phyloP scores from a whole-genome alignment of 495 filamentous ascomycete genomes.

The Stereocaulon alpinum region DNA sequence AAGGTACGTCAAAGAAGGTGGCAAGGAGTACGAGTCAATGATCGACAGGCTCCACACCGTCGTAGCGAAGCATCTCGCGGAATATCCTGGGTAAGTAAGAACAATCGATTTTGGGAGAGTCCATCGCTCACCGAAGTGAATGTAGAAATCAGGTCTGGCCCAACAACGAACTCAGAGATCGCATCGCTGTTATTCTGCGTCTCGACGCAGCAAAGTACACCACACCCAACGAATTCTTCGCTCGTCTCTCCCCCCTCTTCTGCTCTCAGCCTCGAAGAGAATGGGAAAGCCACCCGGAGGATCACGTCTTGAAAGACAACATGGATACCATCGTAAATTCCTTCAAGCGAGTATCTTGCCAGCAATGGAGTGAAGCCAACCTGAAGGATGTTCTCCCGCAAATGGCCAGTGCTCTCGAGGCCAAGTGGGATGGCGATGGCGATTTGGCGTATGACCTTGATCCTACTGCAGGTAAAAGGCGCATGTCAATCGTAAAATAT shows the following conservation, averaged over 20 bases:
- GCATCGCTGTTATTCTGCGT: constrained; percentile 43
- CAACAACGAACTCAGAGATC: constrained; percentile 26
- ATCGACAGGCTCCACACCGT: constrained; percentile 33
- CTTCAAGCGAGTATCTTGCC: constrained; percentile 14
- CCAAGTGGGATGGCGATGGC: background rate
- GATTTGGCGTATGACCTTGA: constrained; percentile 3
- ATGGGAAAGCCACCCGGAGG: background rate
- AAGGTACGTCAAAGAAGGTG: constrained; percentile 29
- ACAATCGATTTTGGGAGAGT: background rate
- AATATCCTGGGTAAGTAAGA: constrained; percentile 27
- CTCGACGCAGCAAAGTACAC: constrained; percentile 54
- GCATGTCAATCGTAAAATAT: constrained; percentile 39
- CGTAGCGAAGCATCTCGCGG: constrained; percentile 24
- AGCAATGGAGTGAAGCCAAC: constrained; percentile 15
- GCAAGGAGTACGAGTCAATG: constrained; percentile 39
- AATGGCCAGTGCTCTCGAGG: background rate
- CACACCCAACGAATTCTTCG: constrained; percentile 44
- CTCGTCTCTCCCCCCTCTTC: constrained; percentile 56
- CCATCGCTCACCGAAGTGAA: background rate
- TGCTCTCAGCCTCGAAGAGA: constrained; percentile 28
- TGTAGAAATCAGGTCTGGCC: constrained; percentile 23
- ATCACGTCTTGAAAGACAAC: background rate
- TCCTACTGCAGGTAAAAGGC: constrained; percentile 4
- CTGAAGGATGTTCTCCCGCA: constrained; percentile 4
- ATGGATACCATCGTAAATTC: constrained; percentile 25